phyloP scores from a whole-genome alignment of 345 rosid species.

The Salix udensis region DNA sequence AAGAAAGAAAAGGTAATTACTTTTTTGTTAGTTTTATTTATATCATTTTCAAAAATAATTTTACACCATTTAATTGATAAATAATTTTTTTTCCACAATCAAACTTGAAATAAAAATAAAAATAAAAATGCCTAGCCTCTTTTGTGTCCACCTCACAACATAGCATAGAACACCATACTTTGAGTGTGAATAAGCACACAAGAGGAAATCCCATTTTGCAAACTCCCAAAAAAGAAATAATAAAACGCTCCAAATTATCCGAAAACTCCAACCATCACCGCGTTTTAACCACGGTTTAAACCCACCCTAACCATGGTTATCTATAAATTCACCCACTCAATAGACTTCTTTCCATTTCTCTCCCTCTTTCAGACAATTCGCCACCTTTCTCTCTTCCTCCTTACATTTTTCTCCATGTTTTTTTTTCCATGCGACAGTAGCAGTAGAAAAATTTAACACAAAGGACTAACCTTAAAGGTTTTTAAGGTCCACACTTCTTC shows the following conservation, averaged over 20 bases:
- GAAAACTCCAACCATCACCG: background rate
- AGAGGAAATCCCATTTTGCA: background rate
- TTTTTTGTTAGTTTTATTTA: too few species aligned
- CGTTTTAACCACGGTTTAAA: slow-evolving; percentile 7
- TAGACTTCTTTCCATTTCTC: background rate
- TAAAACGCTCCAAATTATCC: background rate
- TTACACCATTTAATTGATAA: background rate
- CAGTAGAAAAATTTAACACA: background rate
- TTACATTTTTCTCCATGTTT: background rate
- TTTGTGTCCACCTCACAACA: background rate
- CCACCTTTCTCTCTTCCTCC: background rate
- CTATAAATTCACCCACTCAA: background rate
- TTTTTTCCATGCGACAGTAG: background rate
- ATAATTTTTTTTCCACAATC: background rate
- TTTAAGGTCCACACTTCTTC: background rate
- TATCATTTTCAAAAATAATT: background rate
- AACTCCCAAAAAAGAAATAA: background rate
- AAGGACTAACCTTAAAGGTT: background rate
- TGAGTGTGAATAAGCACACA: background rate
- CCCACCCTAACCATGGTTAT: background rate
- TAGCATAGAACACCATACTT: background rate
- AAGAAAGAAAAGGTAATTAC: too few species aligned
- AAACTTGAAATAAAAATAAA: background rate
- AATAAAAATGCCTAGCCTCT: background rate
- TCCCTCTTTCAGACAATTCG: background rate